These are phyloP conservation scores for Lentinula sp. DNA, from an alignment of 768 basidiomycete species.

Conservation along the genomic window DNA sequence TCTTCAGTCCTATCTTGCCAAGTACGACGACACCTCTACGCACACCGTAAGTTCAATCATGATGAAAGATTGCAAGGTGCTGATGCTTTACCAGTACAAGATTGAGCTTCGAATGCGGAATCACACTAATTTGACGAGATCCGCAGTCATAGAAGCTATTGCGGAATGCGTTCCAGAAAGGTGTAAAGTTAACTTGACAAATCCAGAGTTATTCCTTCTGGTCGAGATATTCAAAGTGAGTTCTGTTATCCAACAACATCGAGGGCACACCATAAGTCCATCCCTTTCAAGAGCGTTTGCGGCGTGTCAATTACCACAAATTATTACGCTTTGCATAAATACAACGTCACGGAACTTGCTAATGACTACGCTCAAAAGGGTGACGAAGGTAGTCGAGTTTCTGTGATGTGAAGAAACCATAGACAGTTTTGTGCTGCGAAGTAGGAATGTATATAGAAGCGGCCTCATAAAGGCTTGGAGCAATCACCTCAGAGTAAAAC, in stretches of 20 bases:
- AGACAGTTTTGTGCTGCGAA: no score
- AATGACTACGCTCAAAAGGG: constrained; percentile 27
- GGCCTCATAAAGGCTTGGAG: no score
- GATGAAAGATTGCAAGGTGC: not conserved
- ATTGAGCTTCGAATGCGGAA: constrained; percentile 73
- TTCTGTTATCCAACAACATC: not conserved
- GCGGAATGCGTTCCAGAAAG: constrained; percentile 65
- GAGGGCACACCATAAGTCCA: not conserved
- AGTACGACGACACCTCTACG: constrained; percentile 29
- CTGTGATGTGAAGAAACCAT: not conserved
- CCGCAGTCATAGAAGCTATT: constrained; percentile 57
- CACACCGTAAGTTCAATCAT: constrained; percentile 36
- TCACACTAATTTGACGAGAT: constrained; percentile 62
- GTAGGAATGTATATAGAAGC: no score
- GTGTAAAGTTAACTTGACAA: constrained; percentile 61
- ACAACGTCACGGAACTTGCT: constrained; percentile 74
- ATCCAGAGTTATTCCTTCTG: constrained; percentile 69
- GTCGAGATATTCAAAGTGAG: constrained; percentile 81
- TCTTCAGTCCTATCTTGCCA: constrained; percentile 46
- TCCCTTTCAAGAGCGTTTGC: constrained; percentile 54
- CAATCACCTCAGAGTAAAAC: no score
- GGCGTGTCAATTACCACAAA: constrained; percentile 70
- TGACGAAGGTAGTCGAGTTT: not conserved
- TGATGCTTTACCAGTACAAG: constrained; percentile 54
- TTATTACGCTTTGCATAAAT: constrained; percentile 68